Conservation (phyloP, 140 eudicot species). For the Bidens hawaiensis region DNA sequence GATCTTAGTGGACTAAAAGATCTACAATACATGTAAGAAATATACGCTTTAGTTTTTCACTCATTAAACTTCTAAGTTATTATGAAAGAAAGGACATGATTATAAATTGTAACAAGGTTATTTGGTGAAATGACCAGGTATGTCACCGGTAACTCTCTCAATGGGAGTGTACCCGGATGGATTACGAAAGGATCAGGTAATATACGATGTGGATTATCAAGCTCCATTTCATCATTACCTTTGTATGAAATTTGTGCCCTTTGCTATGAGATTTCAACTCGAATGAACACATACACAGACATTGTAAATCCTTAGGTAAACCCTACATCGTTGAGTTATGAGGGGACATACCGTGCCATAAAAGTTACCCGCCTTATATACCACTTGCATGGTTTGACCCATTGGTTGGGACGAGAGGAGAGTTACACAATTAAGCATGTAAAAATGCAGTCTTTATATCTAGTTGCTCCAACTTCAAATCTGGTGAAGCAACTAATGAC, state of each 20-base stretch:
- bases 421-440: no score
- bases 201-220: slow-evolving; percentile 6
- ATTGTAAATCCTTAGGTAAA: no score
- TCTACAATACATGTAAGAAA: slow-evolving; percentile 33
- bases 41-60: background rate
- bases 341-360: no score
- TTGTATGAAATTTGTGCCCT: background rate
- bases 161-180: slow-evolving; percentile 44
- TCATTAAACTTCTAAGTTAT: no score
- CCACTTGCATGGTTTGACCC: no score
- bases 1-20: slow-evolving; percentile 8
- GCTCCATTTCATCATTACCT: background rate
- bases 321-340: no score
- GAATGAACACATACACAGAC: no score
- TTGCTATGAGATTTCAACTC: background rate
- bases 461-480: no score
- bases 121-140: slow-evolving; percentile 31
- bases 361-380: no score
- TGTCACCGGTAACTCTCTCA: slow-evolving; percentile 44
- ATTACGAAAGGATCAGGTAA: slow-evolving; percentile 6
- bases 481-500: no score
- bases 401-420: background rate
- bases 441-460: no score
- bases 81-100: background rate
- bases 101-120: background rate